These are phyloP conservation scores for Paxillus involutus DNA, from an alignment of 768 basidiomycete species.

Conservation along the genomic window DNA sequence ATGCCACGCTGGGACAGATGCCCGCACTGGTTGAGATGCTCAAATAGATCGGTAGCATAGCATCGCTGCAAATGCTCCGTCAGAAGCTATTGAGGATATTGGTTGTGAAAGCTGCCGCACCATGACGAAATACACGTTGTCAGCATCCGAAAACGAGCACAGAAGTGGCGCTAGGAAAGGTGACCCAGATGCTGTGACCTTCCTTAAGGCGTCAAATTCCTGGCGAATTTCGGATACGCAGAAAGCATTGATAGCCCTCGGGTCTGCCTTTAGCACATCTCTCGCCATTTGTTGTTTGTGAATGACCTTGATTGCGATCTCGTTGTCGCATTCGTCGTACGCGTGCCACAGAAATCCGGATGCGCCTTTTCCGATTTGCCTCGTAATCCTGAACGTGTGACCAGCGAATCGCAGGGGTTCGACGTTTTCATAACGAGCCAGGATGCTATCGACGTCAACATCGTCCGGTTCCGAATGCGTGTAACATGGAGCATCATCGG, in stretches of 20 bases:
- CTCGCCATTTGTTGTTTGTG: not conserved
- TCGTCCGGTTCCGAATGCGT: not conserved
- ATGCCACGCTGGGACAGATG: not conserved
- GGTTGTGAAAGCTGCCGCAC: not conserved
- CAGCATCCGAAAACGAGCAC: slow-evolving; percentile 1
- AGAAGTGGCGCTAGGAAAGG: slow-evolving; percentile 1
- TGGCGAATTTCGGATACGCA: no score
- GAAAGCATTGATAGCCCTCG: no score
- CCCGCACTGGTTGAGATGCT: not conserved
- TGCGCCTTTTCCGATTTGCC: not conserved
- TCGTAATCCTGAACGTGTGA: slow-evolving; percentile 16
- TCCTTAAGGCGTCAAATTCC: not conserved
- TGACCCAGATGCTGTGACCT: not conserved
- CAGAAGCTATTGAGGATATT: not conserved
- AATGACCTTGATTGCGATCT: not conserved
- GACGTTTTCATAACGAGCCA: not conserved
- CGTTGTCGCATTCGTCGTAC: no score
- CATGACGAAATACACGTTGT: slow-evolving; percentile 7
- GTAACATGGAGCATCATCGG: no score
- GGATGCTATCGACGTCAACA: not conserved
- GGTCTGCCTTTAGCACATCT: no score
- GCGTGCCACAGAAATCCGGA: not conserved
- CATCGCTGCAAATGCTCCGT: not conserved
- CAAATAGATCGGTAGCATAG: no score
- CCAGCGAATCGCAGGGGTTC: not conserved